Evolutionary conservation across 1,284 basidiomycete genomes (phyloP), one percentile per base, ranked within the genome.

Genomic region (Naganishia albida): DNA sequence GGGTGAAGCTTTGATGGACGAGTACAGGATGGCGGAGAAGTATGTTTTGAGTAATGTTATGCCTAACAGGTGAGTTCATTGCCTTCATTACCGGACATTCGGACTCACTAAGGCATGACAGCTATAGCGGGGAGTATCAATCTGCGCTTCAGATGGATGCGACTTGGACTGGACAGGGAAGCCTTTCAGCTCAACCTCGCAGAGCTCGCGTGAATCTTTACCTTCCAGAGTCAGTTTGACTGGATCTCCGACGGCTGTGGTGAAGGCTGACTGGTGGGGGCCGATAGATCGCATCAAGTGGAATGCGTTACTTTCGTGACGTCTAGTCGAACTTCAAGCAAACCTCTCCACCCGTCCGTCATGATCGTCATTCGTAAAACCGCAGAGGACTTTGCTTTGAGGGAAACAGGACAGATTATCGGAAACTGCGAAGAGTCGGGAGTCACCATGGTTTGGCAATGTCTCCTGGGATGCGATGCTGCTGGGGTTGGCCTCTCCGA

Each of bases 11-110:
- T 20, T 49, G 34, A 10, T 20, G 20, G 42, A 48, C 15, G 46
- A 18, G 10, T 49, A 59, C 30, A 38, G 38, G 44, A 15, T 49
- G 56, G 56, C 56, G 8, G 46, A 59, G 18, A 48, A 40, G 48
- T 59, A 59, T 16, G 44, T 59, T 13, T 30, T 59, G 56, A 59
- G 56, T 28, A 59, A 59, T 38, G 56, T 59, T 15, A 59, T 59
- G 56, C 44, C 56, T 2, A 59, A 59, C 46, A 59, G 56, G 56
- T 59, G 48, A 15, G 34, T 55, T 15, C 30, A 1, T 30, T n/a
- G 10, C 20, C n/a, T 39, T 20, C 56, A 7, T n/a, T n/a, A n/a
- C n/a, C 16, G 1, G 1, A 7, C 8, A 34, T 26, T 15, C 26
- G 20, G 20, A 38, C n/a, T 20, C 39, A 8, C 20, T 59, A 39